These are phyloP conservation scores for Cnidoscolus chayamansa DNA, from an alignment of 441 rosid genomes.

Conservation along the genomic window DNA sequence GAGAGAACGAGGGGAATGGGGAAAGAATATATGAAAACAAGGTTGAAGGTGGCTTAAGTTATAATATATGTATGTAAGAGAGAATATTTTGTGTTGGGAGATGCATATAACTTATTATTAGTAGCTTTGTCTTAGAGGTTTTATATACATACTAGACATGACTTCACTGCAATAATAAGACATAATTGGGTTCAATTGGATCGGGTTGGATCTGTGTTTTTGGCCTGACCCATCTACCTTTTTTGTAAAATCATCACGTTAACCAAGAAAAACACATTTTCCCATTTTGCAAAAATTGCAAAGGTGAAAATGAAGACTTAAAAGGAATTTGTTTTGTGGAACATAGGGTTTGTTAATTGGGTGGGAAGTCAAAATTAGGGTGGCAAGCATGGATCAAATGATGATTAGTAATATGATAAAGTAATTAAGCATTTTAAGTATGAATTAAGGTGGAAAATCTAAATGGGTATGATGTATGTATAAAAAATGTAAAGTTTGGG, in stretches of 20 bases:
- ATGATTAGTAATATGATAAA: neutral
- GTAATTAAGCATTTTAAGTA: neutral
- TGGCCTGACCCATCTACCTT: too few relatives aligned
- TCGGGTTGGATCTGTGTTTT: too few relatives aligned
- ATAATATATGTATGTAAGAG: neutral
- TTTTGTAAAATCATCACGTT: too few relatives aligned
- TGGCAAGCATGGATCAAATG: slow-evolving; percentile 17
- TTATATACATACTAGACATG: too few relatives aligned
- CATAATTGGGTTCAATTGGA: too few relatives aligned
- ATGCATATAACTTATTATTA: neutral
- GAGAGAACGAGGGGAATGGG: neutral
- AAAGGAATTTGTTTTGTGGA: neutral
- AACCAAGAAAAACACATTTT: neutral
- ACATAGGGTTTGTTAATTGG: slow-evolving; percentile 10
- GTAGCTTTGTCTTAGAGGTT: too few relatives aligned
- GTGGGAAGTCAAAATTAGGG: slow-evolving; percentile 12
- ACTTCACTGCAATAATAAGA: too few relatives aligned
- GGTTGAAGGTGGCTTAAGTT: neutral
- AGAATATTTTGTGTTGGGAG: slow-evolving; percentile 21
- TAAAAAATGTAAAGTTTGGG: neutral
- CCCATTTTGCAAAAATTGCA: slow-evolving; percentile 8
- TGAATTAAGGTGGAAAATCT: neutral
- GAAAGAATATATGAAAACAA: neutral
- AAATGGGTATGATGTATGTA: neutral
- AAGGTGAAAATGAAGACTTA: neutral